Evolutionary conservation across 345 rosid genomes (phyloP), one percentile per base, ranked within the genome.

Genomic region (Salix dunnii): DNA sequence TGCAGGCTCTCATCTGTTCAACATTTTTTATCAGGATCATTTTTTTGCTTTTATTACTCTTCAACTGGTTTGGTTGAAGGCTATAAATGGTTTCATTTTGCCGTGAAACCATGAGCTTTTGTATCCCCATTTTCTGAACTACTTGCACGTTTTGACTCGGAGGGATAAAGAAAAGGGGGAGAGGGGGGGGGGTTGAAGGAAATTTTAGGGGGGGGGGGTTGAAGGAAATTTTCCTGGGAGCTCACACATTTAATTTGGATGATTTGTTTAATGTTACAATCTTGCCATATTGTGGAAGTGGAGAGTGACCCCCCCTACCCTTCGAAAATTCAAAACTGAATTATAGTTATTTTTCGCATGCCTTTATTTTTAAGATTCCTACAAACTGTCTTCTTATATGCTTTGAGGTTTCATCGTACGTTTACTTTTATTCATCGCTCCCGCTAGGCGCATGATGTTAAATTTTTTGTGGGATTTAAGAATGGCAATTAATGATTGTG

Each of bases 71-170:
- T 8, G 13, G 62, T 55, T 33, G 27, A 6, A 72, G 66, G 75
- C 53, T 71, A 40, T 46, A 33, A 21, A 46, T 46, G 49, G 51
- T 72, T 72, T 72, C 66, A 48, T 70, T 30, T 70, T 48, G 61
- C 73, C 28, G 58, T 72, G 75, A 58, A 72, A 72, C 49, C 5
- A 72, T 23, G 66, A 40, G 53, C 43, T 21, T n/a, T 33, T 72
- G 64, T 72, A 35, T 36, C 43, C 13, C 8, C 23, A 0, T 3
- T 71, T 60, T 35, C 30, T 53, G 14, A 46, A 40, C 13, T 38
- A 38, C 38, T 38, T 38, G 5, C 71, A 14, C 42, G 43, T 42
- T 68, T 43, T 67, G 30, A 13, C n/a, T 36, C 3, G 2, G 12
- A 17, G 68, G 68, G 42, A 36, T 67, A 36, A 42, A 40, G 9